Base-by-base conservation (phyloP, 257 asterid genomes). In the Salvia splendens region DNA sequence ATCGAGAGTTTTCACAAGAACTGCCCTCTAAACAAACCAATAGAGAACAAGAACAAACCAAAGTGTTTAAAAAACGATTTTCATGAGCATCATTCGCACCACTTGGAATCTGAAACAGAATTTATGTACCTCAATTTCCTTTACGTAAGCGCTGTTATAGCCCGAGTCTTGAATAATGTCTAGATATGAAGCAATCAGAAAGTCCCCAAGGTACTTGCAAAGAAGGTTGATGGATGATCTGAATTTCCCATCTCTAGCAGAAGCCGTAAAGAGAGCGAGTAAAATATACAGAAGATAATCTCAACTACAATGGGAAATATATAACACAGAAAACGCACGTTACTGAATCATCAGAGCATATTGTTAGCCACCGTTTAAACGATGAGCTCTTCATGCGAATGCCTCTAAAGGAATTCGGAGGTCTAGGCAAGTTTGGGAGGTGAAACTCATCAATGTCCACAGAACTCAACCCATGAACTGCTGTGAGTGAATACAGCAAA, bases 141-240 rank as follows among this genome's bases (percentile, higher is more conserved):
- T 90, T 46, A 86, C 84, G 70, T 88, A 84, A 53, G 74, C 64
- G 63, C 81, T 71, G 70, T 85, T 96, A 48, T 86, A 91, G 71
- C 99, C 95, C 17, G 97, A 91, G 73, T 88, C 97, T 79, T 77
- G 88, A 68, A 86, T 71, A 54, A 80, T 74, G 68, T 94, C 82
- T 49, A 94, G 88, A 80, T 94, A 94, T 7, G 95, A 86, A 75
- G 95, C 97, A 60, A 94, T 94, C 76, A 91, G 70, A 71, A 88
- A 77, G 79, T 94, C 99, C 30, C 99, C 99, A 48, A 94, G 88
- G 89, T 94, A 91, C 92, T 94, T 94, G 75, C 96, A 84, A 11
- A 94, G 96, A 78, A 88, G 89, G 76, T 94, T 84, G 45, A 80
- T 88, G 47, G 85, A 68, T 42, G 81, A 58, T 69, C 93, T 83